Evolutionary conservation across 345 rosid genomes (phyloP), one percentile per base, ranked within the genome.

Genomic region (Boechera retrofracta): DNA sequence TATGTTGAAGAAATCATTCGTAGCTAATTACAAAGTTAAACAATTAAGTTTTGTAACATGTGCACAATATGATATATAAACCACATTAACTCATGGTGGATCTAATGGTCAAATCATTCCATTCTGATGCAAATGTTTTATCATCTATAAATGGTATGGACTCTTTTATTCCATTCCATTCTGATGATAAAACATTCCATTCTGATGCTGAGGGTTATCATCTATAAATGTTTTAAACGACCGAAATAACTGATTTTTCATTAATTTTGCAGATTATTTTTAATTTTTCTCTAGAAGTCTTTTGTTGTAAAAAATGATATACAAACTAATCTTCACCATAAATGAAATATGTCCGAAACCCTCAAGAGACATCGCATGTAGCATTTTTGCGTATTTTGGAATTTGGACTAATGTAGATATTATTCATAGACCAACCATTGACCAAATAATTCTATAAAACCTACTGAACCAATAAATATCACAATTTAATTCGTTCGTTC

Each of bases 351-450:
- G 24, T 21, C 24, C 24, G 3, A 11, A 28, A n/a, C 24, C 36
- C 4, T 11, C 38, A 11, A 11, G 51, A 63, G 11, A 15, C 35
- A 63, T 52, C 42, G 45, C 53, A 63, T 32, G 31, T 62, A 11
- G 76, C 60, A 72, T 60, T 13, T 35, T 49, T 21, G 44, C 32
- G 62, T 72, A 28, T 32, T 62, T 51, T 51, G 24, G 24, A 21
- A 21, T 65, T 47, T 65, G 78, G 60, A 74, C 51, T 33, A 38
- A 28, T 67, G 11, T 48, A 3, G 42, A 16, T 21, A 45, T 31
- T 57, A 28, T 36, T 36, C n/a, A 10, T 55, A 65, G 41, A 64
- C 49, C 64, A 47, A 35, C 59, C 41, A 66, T 47, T 66, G 60
- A 57, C 58, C 45, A 24, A 35, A 32, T 39, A 44, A 3, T 42